Evolutionary conservation across 176 grass and related monocot genomes (phyloP).

Genomic region (Calamus simplicifolius): DNA sequence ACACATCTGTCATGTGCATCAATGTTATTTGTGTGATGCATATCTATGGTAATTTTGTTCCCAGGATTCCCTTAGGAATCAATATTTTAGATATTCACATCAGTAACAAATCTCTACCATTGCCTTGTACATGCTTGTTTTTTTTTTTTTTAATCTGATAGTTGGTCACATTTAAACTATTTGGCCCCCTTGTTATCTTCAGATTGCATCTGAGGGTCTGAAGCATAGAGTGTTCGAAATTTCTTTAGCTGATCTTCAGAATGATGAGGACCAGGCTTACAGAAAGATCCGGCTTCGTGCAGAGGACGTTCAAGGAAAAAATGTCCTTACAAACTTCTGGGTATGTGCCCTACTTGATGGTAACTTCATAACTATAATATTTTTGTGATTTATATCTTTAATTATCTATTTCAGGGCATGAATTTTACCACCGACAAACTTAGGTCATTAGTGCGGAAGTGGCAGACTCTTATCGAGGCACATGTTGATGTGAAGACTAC

Average conservation of each 20-base stretch:
- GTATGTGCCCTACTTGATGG: constrained; percentile 19
- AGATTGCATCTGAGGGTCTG: constrained; percentile 89
- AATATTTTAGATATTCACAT: too few species aligned
- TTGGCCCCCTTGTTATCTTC: background rate
- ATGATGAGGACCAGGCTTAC: constrained; percentile 82
- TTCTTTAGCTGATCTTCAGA: constrained; percentile 71
- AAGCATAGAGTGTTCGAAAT: constrained; percentile 90
- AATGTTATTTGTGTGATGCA: too few species aligned
- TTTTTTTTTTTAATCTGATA: background rate
- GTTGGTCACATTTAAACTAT: background rate
- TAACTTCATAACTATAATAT: background rate
- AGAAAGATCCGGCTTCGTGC: constrained; percentile 75
- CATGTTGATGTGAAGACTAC: constrained; percentile 93
- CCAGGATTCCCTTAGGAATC: too few species aligned
- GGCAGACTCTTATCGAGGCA: constrained; percentile 87
- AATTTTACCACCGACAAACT: constrained; percentile 75
- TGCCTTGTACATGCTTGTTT: too few species aligned
- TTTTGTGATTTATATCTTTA: background rate
- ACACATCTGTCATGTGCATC: too few species aligned
- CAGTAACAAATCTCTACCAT: too few species aligned
- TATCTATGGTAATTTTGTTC: too few species aligned
- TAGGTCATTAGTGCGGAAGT: constrained; percentile 66
- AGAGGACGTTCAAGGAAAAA: constrained; percentile 73
- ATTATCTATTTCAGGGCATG: constrained; percentile 46
- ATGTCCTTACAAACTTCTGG: constrained; percentile 89